Conservation (phyloP, 192 early-diverging fungal species). For the Podochytrium sp. region DNA sequence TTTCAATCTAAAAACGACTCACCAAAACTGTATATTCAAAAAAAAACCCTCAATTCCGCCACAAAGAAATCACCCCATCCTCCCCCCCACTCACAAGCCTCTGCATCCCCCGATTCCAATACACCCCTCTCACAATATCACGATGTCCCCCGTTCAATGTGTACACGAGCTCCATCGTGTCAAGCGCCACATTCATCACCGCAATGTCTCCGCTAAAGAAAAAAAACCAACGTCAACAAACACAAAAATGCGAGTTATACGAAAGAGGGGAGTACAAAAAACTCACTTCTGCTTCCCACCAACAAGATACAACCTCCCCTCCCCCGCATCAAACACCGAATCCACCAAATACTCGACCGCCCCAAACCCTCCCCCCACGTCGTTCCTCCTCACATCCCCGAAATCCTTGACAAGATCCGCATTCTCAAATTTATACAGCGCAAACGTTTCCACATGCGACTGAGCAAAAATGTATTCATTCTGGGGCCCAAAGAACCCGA, state of each 20-base stretch:
- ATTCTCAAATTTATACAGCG: slow-evolving; percentile 71
- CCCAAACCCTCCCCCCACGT: slow-evolving; percentile 16
- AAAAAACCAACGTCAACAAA: too few species aligned
- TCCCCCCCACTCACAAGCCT: slow-evolving; percentile 22
- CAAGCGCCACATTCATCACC: slow-evolving; percentile 79
- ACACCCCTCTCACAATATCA: slow-evolving; percentile 82
- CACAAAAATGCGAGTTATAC: too few species aligned
- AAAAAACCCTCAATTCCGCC: slow-evolving; percentile 47
- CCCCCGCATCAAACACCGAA: slow-evolving; percentile 70
- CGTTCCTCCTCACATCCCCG: slow-evolving; percentile 76
- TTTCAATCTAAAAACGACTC: too few species aligned
- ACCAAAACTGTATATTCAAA: not conserved
- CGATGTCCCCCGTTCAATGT: slow-evolving; percentile 77
- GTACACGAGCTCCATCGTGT: slow-evolving; percentile 76
- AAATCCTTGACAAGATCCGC: slow-evolving; percentile 53
- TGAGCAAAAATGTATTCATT: slow-evolving; percentile 87
- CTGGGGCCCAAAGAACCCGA: slow-evolving; percentile 90
- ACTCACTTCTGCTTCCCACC: slow-evolving; percentile 72
- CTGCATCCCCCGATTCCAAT: slow-evolving; percentile 59
- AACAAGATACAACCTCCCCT: slow-evolving; percentile 76
- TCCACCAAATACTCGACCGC: slow-evolving; percentile 80
- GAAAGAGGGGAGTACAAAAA: too few species aligned
- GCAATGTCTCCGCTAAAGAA: slow-evolving; percentile 74
- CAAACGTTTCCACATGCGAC: slow-evolving; percentile 91
- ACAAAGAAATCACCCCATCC: slow-evolving; percentile 61